Percentiles rank a stretch among this genome's conserved stretches.
phyloP scores from a whole-genome alignment of 768 basidiomycete genomes.

The Phallus indusiatus region DNA sequence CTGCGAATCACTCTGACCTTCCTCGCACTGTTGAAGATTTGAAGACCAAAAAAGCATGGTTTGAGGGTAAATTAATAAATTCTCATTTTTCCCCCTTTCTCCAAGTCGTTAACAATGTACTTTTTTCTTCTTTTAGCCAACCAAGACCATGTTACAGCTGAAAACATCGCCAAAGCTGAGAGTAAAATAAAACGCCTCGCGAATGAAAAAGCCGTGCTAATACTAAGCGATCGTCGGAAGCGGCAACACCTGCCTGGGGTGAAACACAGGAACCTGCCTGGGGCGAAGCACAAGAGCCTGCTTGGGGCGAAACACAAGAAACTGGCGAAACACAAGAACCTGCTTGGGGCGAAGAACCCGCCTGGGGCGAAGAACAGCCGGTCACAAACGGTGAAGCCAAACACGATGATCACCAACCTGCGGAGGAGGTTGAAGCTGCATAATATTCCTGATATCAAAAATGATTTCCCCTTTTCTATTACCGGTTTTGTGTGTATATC shows the following conservation, averaged over 20 bases:
- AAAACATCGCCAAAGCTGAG: constrained; percentile 75
- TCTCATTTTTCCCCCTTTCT: not conserved
- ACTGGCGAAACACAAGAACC: no score
- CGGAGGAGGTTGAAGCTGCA: not conserved
- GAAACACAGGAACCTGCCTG: no score
- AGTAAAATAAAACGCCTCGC: constrained; percentile 58
- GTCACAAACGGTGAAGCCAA: constrained; percentile 27
- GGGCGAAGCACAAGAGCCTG: no score
- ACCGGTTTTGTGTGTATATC: not conserved
- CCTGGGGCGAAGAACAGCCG: not conserved
- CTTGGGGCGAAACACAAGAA: no score
- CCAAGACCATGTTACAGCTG: constrained; percentile 68
- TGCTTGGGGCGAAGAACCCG: no score
- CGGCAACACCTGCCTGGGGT: not conserved
- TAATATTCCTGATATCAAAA: not conserved
- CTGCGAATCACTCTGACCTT: constrained; percentile 64
- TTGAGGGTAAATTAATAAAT: constrained; percentile 31
- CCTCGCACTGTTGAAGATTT: constrained; percentile 82
- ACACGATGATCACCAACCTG: constrained; percentile 18
- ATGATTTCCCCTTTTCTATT: not conserved
- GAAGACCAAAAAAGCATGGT: constrained; percentile 92
- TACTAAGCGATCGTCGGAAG: not conserved
- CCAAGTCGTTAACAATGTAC: not conserved
- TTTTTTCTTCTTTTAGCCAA: constrained; percentile 46
- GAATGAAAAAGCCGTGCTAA: constrained; percentile 20